Conservation (phyloP, 768 basidiomycete species). For the Trametes villosa region DNA sequence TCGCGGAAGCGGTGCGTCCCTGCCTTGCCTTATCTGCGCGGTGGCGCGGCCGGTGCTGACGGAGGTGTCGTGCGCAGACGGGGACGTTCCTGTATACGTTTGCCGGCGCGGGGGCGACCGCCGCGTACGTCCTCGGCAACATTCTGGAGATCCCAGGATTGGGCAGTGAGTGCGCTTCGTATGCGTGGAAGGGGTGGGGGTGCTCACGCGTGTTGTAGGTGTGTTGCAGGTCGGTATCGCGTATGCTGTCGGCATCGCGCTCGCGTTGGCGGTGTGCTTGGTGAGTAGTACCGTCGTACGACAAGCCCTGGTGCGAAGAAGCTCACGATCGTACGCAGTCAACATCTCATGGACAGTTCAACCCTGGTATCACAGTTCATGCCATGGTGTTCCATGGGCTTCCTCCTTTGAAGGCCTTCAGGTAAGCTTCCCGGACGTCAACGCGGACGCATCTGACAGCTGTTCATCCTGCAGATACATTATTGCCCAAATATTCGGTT, state of each 20-base stretch:
- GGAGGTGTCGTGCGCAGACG: slow-evolving; percentile 12
- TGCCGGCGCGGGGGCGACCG: slow-evolving; percentile 37
- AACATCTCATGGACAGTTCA: slow-evolving; percentile 46
- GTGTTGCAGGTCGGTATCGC: slow-evolving; percentile 41
- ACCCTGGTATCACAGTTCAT: slow-evolving; percentile 61
- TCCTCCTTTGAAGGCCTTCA: slow-evolving; percentile 51
- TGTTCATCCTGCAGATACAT: slow-evolving; percentile 55
- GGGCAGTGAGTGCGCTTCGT: slow-evolving; percentile 34
- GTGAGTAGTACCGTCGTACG: slow-evolving; percentile 4
- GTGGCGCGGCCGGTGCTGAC: neutral
- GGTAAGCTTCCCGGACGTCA: slow-evolving; percentile 38
- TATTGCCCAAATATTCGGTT: slow-evolving; percentile 65
- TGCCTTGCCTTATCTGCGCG: neutral
- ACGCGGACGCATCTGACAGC: neutral
- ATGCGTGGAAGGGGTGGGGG: neutral
- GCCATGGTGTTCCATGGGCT: slow-evolving; percentile 59
- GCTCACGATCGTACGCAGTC: slow-evolving; percentile 9
- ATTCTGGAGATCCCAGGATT: slow-evolving; percentile 28
- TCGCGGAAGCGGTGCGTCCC: slow-evolving; percentile 36
- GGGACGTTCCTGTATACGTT: slow-evolving; percentile 36
- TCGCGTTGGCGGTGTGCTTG: slow-evolving; percentile 37
- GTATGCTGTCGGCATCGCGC: slow-evolving; percentile 44
- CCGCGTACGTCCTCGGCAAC: slow-evolving; percentile 35
- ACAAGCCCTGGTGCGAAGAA: neutral
- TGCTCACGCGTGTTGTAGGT: slow-evolving; percentile 25